phyloP scores from a whole-genome alignment of 1,284 basidiomycete genomes.

The Trametes sp. region DNA sequence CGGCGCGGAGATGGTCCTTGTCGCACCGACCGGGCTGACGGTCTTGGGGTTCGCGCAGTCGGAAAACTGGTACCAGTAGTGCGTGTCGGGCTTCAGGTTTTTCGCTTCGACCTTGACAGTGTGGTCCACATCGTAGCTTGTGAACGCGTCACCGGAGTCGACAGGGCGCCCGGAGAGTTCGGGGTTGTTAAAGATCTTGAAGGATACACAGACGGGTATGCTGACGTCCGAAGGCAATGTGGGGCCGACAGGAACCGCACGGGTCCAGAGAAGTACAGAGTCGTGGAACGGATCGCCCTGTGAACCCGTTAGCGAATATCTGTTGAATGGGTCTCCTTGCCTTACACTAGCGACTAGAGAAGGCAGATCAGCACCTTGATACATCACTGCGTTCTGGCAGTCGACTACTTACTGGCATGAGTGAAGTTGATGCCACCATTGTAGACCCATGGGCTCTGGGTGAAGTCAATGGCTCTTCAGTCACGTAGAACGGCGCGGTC shows the following conservation, averaged over 20 bases:
- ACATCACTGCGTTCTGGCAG: no score
- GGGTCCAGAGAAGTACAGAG: conserved; percentile 71
- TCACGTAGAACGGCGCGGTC: neutral
- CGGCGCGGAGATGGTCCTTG: conserved; percentile 56
- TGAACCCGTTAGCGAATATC: conserved; percentile 19
- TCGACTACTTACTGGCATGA: conserved; percentile 51
- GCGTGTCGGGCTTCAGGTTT: conserved; percentile 58
- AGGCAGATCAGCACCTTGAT: neutral
- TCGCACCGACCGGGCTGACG: conserved; percentile 56
- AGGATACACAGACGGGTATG: conserved; percentile 66
- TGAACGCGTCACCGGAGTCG: conserved; percentile 61
- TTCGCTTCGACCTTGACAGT: conserved; percentile 71
- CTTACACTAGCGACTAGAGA: conserved; percentile 47
- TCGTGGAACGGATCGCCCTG: conserved; percentile 67
- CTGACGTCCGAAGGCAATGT: conserved; percentile 53
- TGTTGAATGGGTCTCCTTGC: neutral
- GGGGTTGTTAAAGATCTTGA: conserved; percentile 52
- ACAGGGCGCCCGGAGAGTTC: conserved; percentile 49
- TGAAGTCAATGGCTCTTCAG: neutral
- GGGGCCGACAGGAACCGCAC: conserved; percentile 52
- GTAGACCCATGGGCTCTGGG: conserved; percentile 59
- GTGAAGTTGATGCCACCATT: conserved; percentile 63
- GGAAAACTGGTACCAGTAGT: conserved; percentile 68
- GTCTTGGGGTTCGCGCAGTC: conserved; percentile 60
- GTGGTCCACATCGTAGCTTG: conserved; percentile 70